These are phyloP conservation scores for Leccinum rimulosum DNA, from an alignment of 768 basidiomycete species.

Conservation along the genomic window DNA sequence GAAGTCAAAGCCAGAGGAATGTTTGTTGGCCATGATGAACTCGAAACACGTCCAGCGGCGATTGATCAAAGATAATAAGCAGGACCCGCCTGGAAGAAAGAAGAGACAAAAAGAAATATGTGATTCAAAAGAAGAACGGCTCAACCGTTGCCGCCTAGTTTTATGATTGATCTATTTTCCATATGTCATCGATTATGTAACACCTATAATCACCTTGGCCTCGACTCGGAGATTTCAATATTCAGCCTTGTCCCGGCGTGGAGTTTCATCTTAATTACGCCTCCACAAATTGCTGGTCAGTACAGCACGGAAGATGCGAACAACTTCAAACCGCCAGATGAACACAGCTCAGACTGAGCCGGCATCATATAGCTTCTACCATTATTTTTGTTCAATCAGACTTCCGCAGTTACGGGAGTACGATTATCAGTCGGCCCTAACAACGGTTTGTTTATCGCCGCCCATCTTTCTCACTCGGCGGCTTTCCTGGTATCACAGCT, in stretches of 20 bases:
- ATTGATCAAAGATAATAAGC: conserved; percentile 3
- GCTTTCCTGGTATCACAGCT: no score
- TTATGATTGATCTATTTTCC: conserved; percentile 1
- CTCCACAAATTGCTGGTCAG: background rate
- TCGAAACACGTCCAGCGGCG: conserved; percentile 19
- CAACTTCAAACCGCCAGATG: background rate
- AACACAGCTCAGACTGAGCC: background rate
- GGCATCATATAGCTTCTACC: background rate
- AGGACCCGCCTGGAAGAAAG: conserved; percentile 31
- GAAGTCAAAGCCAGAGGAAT: conserved; percentile 67
- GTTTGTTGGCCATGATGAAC: conserved; percentile 37
- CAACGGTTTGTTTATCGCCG: background rate
- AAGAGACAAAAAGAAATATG: background rate
- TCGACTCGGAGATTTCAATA: background rate
- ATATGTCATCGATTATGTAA: background rate
- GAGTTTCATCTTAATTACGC: background rate
- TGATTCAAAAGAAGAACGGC: background rate
- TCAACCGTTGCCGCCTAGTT: conserved; percentile 5
- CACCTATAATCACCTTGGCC: background rate
- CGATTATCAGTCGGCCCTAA: background rate
- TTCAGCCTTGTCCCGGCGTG: background rate
- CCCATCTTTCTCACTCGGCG: background rate
- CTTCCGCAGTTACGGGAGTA: background rate
- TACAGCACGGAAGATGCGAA: conserved; percentile 1
- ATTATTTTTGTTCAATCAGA: background rate